phyloP scores from a whole-genome alignment of 495 filamentous ascomycete genomes.

The Xylaria bambusicola region DNA sequence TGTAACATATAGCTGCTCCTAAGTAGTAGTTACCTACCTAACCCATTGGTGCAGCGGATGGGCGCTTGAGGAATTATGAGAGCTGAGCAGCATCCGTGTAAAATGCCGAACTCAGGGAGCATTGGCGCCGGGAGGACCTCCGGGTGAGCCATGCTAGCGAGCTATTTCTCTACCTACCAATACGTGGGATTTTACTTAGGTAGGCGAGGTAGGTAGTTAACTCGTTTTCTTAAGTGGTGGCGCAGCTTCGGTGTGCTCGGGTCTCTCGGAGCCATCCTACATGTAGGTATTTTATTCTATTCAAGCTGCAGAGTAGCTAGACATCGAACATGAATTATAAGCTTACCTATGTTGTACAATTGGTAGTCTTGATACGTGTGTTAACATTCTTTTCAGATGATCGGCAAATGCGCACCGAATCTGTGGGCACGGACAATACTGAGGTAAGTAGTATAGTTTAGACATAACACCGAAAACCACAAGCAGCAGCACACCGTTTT shows the following conservation, averaged over 20 bases:
- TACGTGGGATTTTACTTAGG: background rate
- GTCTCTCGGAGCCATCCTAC: slow-evolving; percentile 3
- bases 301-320: too few species aligned
- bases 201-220: too few species aligned
- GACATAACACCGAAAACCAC: slow-evolving; percentile 3
- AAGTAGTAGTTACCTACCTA: too few species aligned
- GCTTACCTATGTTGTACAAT: background rate
- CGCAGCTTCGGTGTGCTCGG: slow-evolving; percentile 13
- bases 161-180: background rate
- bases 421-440: slow-evolving; percentile 1
- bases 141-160: background rate
- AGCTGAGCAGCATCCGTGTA: background rate
- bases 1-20: too few species aligned
- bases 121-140: background rate
- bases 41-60: too few species aligned
- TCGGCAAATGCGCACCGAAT: background rate
- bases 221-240: background rate
- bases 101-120: background rate
- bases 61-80: too few species aligned
- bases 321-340: too few species aligned
- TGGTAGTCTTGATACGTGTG: background rate
- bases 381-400: background rate
- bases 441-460: too few species aligned
- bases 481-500: slow-evolving; percentile 2
- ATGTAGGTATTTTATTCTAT: too few species aligned